Evolutionary conservation across 2,329 filamentous ascomycete genomes (phyloP).

Genomic region (Ophiosphaerella herpotricha): DNA sequence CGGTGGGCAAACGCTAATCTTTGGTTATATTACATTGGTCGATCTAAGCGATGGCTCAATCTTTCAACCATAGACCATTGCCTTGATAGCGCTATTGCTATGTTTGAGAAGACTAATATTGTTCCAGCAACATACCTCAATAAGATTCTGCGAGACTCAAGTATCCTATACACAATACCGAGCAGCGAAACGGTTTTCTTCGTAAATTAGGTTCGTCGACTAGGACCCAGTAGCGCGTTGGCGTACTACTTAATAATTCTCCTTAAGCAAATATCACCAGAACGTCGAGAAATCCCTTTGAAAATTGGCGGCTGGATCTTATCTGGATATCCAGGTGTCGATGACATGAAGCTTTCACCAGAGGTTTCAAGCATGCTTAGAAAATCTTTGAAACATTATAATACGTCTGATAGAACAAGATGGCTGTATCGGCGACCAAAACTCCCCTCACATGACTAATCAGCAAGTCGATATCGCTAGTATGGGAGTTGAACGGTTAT

Average conservation of each 20-base stretch:
- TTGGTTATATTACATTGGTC: not conserved
- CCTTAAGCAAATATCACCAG: not conserved
- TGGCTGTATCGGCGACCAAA: not conserved
- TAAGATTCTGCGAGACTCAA: not conserved
- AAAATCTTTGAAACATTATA: not conserved
- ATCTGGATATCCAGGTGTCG: too few relatives aligned
- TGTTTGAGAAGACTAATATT: not conserved
- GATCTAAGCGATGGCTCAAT: not conserved
- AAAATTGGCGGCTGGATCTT: not conserved
- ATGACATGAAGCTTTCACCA: too few relatives aligned
- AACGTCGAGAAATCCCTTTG: not conserved
- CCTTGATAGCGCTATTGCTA: not conserved
- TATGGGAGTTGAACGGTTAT: too few relatives aligned
- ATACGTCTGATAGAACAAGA: not conserved
- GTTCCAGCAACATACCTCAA: not conserved
- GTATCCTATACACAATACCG: not conserved
- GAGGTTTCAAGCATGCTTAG: not conserved
- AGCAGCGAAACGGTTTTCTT: too few relatives aligned
- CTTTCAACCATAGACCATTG: not conserved
- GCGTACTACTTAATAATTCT: not conserved
- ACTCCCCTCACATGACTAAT: not conserved
- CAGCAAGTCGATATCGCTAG: too few relatives aligned
- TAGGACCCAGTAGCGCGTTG: not conserved
- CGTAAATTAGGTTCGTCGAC: too few relatives aligned
- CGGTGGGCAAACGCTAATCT: conserved; percentile 7